phyloP scores from a whole-genome alignment of 1,284 basidiomycete species.

The Ceratobasidium sp. region DNA sequence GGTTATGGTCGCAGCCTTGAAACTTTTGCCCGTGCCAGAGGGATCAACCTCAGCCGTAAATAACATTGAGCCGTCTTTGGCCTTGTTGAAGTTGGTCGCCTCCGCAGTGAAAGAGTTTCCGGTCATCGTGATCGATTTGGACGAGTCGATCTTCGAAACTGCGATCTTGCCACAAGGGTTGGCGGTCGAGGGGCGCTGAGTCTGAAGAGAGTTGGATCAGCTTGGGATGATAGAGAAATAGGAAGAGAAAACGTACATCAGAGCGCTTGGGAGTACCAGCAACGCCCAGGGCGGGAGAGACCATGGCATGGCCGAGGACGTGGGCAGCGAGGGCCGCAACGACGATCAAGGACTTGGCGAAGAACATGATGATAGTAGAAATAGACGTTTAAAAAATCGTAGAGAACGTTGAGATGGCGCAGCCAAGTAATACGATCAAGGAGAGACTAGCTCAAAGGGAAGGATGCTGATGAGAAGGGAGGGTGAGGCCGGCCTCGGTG shows the following conservation, averaged over 20 bases:
- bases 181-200: slow-evolving; percentile 61
- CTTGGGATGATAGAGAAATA: no score
- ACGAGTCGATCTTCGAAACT: slow-evolving; percentile 58
- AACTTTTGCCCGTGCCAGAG: slow-evolving; percentile 61
- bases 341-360: slow-evolving; percentile 51
- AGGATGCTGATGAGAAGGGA: slow-evolving; percentile 30
- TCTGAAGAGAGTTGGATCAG: not conserved
- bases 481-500: slow-evolving; percentile 45
- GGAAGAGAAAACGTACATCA: slow-evolving; percentile 57
- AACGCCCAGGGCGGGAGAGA: slow-evolving; percentile 67
- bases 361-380: slow-evolving; percentile 41
- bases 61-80: slow-evolving; percentile 67
- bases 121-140: slow-evolving; percentile 61
- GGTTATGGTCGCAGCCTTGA: slow-evolving; percentile 59
- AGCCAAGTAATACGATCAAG: slow-evolving; percentile 41
- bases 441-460: slow-evolving; percentile 41
- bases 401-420: slow-evolving; percentile 29
- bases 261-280: slow-evolving; percentile 59
- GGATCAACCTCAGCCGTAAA: slow-evolving; percentile 62
- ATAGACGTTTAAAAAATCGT: slow-evolving; percentile 20
- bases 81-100: slow-evolving; percentile 67
- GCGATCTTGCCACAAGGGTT: slow-evolving; percentile 64
- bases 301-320: slow-evolving; percentile 64
- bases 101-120: slow-evolving; percentile 64
- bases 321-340: slow-evolving; percentile 59